Conservation (phyloP, 371 early-diverging fungal genomes). For the Apophysomyces ossiformis region DNA sequence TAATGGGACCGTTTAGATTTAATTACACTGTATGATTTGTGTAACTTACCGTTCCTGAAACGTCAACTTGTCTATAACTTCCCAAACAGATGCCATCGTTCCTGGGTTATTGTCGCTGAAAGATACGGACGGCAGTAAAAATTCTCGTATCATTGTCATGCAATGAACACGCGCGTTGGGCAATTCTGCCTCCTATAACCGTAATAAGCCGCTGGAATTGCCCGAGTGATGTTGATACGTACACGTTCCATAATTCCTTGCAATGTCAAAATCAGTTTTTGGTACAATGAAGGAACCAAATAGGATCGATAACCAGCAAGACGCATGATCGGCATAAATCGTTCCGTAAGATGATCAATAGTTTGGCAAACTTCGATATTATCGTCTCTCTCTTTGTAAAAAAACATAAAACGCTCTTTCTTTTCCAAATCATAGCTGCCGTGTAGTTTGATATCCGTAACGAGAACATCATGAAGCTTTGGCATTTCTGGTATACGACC, state of each 20-base stretch:
- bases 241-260: constrained; percentile 42
- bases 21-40: background rate
- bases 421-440: constrained; percentile 31
- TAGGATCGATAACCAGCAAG: constrained; percentile 56
- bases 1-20: constrained; percentile 3
- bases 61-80: constrained; percentile 64
- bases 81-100: constrained; percentile 80
- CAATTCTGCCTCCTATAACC: constrained; percentile 21
- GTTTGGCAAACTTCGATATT: constrained; percentile 21
- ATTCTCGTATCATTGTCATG: constrained; percentile 66
- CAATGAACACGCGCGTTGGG: constrained; percentile 45
- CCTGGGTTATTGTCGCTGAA: constrained; percentile 71
- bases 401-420: constrained; percentile 54
- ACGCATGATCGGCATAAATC: constrained; percentile 53
- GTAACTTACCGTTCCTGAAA: constrained; percentile 63
- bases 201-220: background rate
- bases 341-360: constrained; percentile 44
- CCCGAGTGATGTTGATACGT: background rate
- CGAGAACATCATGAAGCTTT: constrained; percentile 29
- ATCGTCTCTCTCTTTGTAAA: constrained; percentile 44
- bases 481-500: constrained; percentile 27
- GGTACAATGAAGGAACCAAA: constrained; percentile 47
- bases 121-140: constrained; percentile 79
- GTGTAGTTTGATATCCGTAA: constrained; percentile 31
- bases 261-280: constrained; percentile 47